Base-by-base conservation (phyloP, 805 yeast species). In the Candida succiphila region DNA sequence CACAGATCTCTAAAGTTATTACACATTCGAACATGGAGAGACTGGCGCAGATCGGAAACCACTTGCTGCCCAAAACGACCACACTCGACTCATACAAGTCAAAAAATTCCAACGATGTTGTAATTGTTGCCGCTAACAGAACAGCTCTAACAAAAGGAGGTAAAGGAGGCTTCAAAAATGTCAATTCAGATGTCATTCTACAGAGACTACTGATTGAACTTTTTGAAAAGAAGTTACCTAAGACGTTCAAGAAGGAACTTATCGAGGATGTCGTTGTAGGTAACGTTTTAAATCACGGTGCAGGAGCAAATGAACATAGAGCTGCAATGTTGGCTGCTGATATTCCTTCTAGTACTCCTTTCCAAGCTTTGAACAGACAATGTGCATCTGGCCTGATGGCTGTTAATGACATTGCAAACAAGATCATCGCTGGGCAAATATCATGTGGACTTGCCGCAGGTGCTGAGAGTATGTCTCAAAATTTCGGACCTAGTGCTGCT, bases 381-480 rank as follows among this genome's bases (percentile, higher is more conserved):
- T 89, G 97, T 59, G 85, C 96, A 7, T 83, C 95, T 3, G 96
- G 96, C 19, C 67, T 89, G 49, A 83, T 87, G 72, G 94, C 95
- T 12, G 75, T 88, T 25, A 79, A 83, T 50, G 92, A 84, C 53
- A 73, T 89, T 46, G 95, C 96, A 44, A 84, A 81, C 63, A 85
- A 84, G 63, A 88, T 89, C 52, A 65, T 67, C 46, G 62, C 73
- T 38, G 96, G 96, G 27, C 95, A 88, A 67, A 87, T 89, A 48
- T 84, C 77, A 44, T 69, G 89, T 48, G 97, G 97, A 36, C 64
- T 89, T 35, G 97, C 92, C 17, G 79, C 78, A 30, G 97, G 97
- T 51, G 95, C 78, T 32, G 97, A 88, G 63, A 79, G 94, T 45
- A 89, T 89, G 97, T 71, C 94, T n/a, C 64, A 69, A 42, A 78